Conservation (phyloP, 2,329 filamentous ascomycete genomes). For the Aspergillus eucalypticola region DNA sequence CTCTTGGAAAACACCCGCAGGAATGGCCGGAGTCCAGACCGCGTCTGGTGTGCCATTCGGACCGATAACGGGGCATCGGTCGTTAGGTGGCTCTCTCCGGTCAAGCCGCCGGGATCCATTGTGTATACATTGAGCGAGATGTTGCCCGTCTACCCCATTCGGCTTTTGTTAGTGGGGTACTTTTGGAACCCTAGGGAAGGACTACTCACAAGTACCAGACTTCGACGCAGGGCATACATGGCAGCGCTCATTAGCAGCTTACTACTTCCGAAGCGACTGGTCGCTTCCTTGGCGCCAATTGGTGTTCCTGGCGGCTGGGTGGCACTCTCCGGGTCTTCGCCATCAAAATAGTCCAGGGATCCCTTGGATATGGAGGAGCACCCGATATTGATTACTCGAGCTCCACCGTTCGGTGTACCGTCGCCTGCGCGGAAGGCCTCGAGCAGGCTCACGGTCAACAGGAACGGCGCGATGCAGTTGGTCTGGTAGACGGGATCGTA, state of each 20-base stretch:
- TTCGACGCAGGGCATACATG: slow-evolving; percentile 41
- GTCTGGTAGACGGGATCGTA: slow-evolving; percentile 41
- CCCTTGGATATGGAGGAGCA: slow-evolving; percentile 36
- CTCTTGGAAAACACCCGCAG: slow-evolving; percentile 38
- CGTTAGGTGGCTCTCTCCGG: slow-evolving; percentile 28
- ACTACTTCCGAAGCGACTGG: slow-evolving; percentile 36
- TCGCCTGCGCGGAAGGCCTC: slow-evolving; percentile 39
- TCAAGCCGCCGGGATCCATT: slow-evolving; percentile 36
- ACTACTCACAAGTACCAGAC: slow-evolving; percentile 34
- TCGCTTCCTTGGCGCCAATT: slow-evolving; percentile 33
- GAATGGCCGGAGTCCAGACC: slow-evolving; percentile 35
- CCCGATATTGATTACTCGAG: slow-evolving; percentile 39
- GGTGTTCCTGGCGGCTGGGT: slow-evolving; percentile 24
- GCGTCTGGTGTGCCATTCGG: slow-evolving; percentile 33
- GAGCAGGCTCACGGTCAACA: slow-evolving; percentile 37
- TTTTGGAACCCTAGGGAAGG: not conserved
- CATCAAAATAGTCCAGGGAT: slow-evolving; percentile 36
- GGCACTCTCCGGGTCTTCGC: slow-evolving; percentile 20
- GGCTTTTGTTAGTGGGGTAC: slow-evolving; percentile 11
- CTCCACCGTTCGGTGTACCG: slow-evolving; percentile 32
- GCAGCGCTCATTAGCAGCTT: slow-evolving; percentile 37
- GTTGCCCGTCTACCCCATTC: slow-evolving; percentile 29
- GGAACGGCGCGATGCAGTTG: slow-evolving; percentile 40
- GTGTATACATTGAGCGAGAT: slow-evolving; percentile 41
- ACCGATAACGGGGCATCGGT: slow-evolving; percentile 30